Base-by-base conservation (phyloP, 495 filamentous ascomycete genomes). In the Bombardia bombarda region DNA sequence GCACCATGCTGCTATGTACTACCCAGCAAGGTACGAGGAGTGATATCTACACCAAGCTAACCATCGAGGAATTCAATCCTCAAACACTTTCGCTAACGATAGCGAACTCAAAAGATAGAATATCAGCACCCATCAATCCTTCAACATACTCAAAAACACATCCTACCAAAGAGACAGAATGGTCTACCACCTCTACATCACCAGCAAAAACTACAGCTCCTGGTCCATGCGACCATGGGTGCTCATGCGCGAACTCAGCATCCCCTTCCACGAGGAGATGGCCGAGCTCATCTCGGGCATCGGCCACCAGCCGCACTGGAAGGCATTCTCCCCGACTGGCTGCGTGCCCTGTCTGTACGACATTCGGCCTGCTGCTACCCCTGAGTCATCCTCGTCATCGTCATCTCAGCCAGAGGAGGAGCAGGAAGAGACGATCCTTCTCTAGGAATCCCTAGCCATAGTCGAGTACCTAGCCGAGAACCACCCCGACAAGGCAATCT, bases 371-470 rank as follows among this genome's bases (percentile, higher is more conserved):
- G n/a, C n/a, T n/a, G n/a, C n/a, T n/a, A n/a, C n/a, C n/a, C n/a
- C n/a, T n/a, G n/a, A n/a, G n/a, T 19, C 32, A 3, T 4, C 32
- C 22, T 26, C 14, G 1, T 7, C 32, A 14, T 2, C 22, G 24
- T 13, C 18, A n/a, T 28, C 24, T 26, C 5, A 26, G 10, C 5
- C 24, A 5, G 24, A 26, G 10, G 10, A 5, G 22, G 13, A 41
- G 1, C 4, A 5, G 2, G 25, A 43, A 1, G 30, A 38, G 13
- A 23, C 26, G 8, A 19, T 57, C 30, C 14, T 60, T 8, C 58
- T 78, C 30, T 61, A 55, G 38, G 75, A 78, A 41, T 76, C 74
- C 14, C 63, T 78, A 16, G 60, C 76, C 42, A 79, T 78, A 44
- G 58, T 62, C 57, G 73, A 77, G 41, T 72, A 69, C 48, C 63